These are phyloP conservation scores for Gossypium trilobum DNA, from an alignment of 441 rosid species.

Conservation along the genomic window DNA sequence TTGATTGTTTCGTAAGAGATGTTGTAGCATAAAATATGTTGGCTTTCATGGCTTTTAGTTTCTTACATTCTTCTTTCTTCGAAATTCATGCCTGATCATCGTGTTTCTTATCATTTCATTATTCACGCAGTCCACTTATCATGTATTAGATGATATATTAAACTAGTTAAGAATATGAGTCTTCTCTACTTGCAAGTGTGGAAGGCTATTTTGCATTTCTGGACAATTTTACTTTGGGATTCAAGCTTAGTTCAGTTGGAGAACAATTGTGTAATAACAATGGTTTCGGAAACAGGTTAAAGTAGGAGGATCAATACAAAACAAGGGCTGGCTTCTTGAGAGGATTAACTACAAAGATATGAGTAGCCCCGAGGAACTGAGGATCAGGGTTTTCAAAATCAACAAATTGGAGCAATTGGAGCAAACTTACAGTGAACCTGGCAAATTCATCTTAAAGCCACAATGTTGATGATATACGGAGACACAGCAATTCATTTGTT, in stretches of 20 bases:
- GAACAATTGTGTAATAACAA: constrained; percentile 2
- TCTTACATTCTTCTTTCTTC: too few relatives aligned
- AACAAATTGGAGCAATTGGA: constrained; percentile 60
- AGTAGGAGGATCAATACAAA: constrained; percentile 55
- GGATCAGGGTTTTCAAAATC: constrained; percentile 70
- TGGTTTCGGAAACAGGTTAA: constrained; percentile 38
- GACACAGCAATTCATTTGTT: neutral
- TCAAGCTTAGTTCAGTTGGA: neutral
- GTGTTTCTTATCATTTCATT: neutral
- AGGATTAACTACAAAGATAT: constrained; percentile 57
- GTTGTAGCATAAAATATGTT: neutral
- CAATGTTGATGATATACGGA: constrained; percentile 17
- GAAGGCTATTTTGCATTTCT: neutral
- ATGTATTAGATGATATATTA: neutral
- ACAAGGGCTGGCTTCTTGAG: constrained; percentile 74
- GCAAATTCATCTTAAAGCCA: constrained; percentile 33
- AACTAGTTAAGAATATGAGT: neutral
- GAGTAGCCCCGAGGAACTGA: constrained; percentile 58
- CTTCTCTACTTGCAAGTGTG: neutral
- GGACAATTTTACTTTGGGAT: neutral
- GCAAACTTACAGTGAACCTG: constrained; percentile 47
- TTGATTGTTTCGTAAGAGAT: neutral
- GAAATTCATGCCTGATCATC: neutral
- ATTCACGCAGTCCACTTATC: neutral
- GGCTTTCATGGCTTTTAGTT: neutral